phyloP scores from a whole-genome alignment of 2,329 filamentous ascomycete genomes.

The Corinectria fuckeliana region DNA sequence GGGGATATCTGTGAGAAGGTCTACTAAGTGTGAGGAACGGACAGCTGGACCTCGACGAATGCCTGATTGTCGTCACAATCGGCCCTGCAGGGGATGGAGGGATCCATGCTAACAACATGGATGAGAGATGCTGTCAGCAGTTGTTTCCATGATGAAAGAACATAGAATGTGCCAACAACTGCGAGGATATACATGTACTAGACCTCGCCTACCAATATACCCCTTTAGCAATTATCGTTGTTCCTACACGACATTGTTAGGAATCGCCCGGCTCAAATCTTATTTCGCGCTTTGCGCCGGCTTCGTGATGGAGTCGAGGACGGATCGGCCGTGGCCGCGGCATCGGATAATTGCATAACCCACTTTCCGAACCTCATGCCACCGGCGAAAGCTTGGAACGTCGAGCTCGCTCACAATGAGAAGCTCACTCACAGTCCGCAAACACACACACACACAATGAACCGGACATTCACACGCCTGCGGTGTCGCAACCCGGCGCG shows the following conservation, averaged over 20 bases:
- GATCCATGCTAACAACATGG: constrained; percentile 12
- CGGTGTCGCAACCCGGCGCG: constrained; percentile 31
- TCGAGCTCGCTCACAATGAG: constrained; percentile 31
- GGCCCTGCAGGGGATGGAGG: constrained; percentile 8
- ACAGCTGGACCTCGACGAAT: constrained; percentile 1
- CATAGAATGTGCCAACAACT: background rate
- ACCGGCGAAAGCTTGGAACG: constrained; percentile 26
- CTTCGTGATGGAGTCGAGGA: constrained; percentile 14
- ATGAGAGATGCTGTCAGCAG: constrained; percentile 9
- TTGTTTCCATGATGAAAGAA: background rate
- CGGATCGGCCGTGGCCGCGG: constrained; percentile 16
- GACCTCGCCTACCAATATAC: constrained; percentile 22
- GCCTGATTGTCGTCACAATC: constrained; percentile 15
- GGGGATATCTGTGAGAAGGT: constrained; percentile 57
- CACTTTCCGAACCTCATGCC: constrained; percentile 24
- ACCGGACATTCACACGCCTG: constrained; percentile 37
- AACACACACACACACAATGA: constrained; percentile 40
- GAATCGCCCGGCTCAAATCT: constrained; percentile 5
- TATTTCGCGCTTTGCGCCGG: constrained; percentile 24
- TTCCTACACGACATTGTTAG: background rate
- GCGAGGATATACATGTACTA: constrained; percentile 12
- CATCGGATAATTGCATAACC: constrained; percentile 44
- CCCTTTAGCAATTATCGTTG: constrained; percentile 7
- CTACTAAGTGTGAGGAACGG: background rate
- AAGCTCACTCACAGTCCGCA: constrained; percentile 28